phyloP scores from a whole-genome alignment of 2,329 filamentous ascomycete species.

The Colletotrichum aenigma region DNA sequence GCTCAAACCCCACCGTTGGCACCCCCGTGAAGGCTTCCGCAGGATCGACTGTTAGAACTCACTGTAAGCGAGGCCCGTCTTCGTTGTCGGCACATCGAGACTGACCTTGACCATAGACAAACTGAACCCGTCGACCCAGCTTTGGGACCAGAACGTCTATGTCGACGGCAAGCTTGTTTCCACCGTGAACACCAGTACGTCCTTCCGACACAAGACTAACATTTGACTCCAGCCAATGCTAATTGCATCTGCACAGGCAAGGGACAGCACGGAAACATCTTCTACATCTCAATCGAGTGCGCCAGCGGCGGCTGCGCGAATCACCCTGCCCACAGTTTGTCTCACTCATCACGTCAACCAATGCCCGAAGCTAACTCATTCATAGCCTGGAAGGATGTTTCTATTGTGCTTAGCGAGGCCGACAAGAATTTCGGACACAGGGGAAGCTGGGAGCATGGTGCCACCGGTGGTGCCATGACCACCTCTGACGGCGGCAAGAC shows the following conservation, averaged over 20 bases:
- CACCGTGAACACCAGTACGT: background rate
- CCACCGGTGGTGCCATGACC: background rate
- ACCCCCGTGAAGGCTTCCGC: background rate
- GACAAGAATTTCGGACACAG: background rate
- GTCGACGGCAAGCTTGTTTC: background rate
- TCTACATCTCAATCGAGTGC: slow-evolving; percentile 8
- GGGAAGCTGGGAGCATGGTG: background rate
- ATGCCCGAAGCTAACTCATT: background rate
- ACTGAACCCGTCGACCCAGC: background rate
- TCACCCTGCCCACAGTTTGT: background rate
- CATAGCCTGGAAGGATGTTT: background rate
- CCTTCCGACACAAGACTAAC: background rate
- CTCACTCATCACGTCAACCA: no score
- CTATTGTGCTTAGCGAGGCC: background rate
- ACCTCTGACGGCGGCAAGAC: background rate
- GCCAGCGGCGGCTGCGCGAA: background rate
- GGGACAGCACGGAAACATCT: background rate
- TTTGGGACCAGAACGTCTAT: background rate
- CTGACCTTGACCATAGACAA: background rate
- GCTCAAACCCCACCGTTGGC: background rate
- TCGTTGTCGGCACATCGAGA: background rate
- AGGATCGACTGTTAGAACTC: background rate
- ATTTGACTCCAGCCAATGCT: background rate
- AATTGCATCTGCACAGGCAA: background rate
- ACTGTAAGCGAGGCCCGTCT: background rate